phyloP scores from a whole-genome alignment of 2,329 filamentous ascomycete genomes.

The Cryphonectria carpinicola region DNA sequence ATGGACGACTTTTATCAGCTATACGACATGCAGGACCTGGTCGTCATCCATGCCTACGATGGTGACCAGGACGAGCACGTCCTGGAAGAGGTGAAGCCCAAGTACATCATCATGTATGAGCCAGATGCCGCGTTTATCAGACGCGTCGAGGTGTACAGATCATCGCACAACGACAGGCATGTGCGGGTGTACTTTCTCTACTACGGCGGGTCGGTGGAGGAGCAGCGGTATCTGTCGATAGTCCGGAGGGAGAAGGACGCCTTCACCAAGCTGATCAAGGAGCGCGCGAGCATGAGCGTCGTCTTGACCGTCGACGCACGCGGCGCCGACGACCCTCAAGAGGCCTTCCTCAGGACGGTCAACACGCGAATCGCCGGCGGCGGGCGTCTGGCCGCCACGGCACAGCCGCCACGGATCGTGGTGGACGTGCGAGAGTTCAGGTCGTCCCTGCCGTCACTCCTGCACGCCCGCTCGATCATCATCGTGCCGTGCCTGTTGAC shows the following conservation, averaged over 20 bases:
- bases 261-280: constrained; percentile 92
- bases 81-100: constrained; percentile 90
- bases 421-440: constrained; percentile 97
- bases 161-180: constrained; percentile 86
- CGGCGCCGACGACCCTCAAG: constrained; percentile 78
- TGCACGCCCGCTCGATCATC: constrained; percentile 86
- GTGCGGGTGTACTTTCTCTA: constrained; percentile 97
- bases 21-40: constrained; percentile 86
- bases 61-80: constrained; percentile 95
- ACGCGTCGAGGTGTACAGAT: constrained; percentile 92
- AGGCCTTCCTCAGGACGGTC: constrained; percentile 89
- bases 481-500: constrained; percentile 95
- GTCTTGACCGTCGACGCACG: constrained; percentile 76
- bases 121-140: constrained; percentile 94
- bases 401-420: constrained; percentile 85
- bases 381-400: constrained; percentile 80
- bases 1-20: constrained; percentile 93
- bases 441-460: constrained; percentile 85
- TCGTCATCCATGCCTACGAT: constrained; percentile 91
- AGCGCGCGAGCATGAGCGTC: constrained; percentile 90
- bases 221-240: constrained; percentile 87
- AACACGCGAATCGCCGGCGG: constrained; percentile 97
- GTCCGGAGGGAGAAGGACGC: constrained; percentile 96
- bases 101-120: constrained; percentile 98
- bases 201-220: constrained; percentile 92